phyloP scores from a whole-genome alignment of 768 basidiomycete species.

The Suillus subluteus region DNA sequence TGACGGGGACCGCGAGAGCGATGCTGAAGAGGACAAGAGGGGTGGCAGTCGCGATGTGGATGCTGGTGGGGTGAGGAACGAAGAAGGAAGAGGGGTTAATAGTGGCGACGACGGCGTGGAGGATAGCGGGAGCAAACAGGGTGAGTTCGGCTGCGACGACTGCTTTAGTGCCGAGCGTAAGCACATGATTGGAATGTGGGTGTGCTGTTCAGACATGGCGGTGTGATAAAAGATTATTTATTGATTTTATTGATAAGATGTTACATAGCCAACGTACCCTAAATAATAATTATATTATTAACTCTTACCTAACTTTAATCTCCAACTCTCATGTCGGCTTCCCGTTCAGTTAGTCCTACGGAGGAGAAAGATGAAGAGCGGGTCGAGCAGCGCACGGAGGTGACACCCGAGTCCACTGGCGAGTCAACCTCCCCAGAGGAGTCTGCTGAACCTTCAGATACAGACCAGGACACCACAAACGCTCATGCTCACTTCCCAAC shows the following conservation, averaged over 20 bases:
- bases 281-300: conserved; percentile 14
- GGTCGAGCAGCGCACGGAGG: conserved; percentile 1
- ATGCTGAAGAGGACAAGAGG: conserved; percentile 26
- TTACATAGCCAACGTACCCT: not conserved
- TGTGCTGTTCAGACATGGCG: conserved; percentile 15
- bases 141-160: conserved; percentile 20
- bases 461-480: conserved; percentile 11
- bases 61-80: conserved; percentile 25
- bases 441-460: conserved; percentile 14
- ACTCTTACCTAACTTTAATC: conserved; percentile 6
- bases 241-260: not conserved
- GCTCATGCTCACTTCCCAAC: conserved; percentile 25
- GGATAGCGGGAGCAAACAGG: conserved; percentile 22
- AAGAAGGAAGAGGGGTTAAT: conserved; percentile 19
- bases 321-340: conserved; percentile 7
- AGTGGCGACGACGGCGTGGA: conserved; percentile 24
- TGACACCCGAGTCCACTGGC: conserved; percentile 9
- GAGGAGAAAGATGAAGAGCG: not conserved
- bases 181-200: conserved; percentile 21
- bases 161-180: conserved; percentile 38
- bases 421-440: conserved; percentile 11
- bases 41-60: conserved; percentile 21
- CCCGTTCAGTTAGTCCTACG: conserved; percentile 22
- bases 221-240: not conserved
- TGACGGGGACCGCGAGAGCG: conserved; percentile 19